Evolutionary conservation across 164 flowering plant species (phyloP), one percentile per base, ranked within the genome.

Genomic region (Nelumbo lutea): DNA sequence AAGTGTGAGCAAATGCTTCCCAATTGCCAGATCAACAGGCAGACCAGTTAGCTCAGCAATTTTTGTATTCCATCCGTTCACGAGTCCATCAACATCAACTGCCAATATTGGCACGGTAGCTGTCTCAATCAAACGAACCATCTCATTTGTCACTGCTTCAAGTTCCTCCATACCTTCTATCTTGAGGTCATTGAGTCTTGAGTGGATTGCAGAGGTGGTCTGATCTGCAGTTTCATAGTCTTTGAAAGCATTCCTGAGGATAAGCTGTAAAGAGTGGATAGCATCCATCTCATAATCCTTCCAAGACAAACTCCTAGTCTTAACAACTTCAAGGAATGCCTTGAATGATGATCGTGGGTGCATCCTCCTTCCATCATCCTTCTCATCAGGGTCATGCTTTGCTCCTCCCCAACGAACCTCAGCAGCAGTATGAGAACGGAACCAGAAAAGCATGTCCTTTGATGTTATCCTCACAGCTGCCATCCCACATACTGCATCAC

Each of bases 251-350:
- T 88, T 90, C 68, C 98, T 83, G 56, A 93, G 81, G 42, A 93
- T 93, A 72, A 93, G 91, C 83, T 93, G 98, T 84, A 93, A 75
- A 27, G 98, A 93, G 74, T 93, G 98, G 73, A 93, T 93, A 2
- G 97, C 98, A 79, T 93, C 97, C 97, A 93, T 91, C 80, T 93
- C 98, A 84, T 69, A 89, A 77, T 93, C 97, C 81, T 84, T 87
- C 98, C 98, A 93, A 44, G 96, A 89, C 41, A 81, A 67, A 78
- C 98, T 88, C 80, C 96, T 85, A 2, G 83, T 84, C 79, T 87
- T 87, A 42, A 91, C 98, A 42, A 93, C 98, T 73, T 93, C 97
- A 55, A 93, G 91, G 71, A 93, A 93, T 27, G 97, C 97, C 83
- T 88, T 93, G 83, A 93, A 93, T 7, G 98, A 93, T 9, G 98